Evolutionary conservation across 129 eudicot species (phyloP), one percentile per base, ranked within the genome.

Genomic region (Helichrysum umbraculigerum): DNA sequence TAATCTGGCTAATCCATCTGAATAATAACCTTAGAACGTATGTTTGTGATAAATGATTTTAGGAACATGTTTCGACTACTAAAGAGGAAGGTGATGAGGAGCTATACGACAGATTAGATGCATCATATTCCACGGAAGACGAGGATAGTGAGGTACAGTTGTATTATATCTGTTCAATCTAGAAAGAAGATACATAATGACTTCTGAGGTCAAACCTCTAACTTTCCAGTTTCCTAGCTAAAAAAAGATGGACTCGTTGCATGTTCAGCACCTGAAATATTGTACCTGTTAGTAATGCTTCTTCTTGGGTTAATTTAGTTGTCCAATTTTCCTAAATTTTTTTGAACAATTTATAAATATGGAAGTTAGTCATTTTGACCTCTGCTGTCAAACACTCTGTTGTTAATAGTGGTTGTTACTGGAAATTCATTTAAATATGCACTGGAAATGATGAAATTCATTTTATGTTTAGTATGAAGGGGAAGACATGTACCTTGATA

Each of bases 121-220:
- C 93, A 17, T 81, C 96, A 66, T 93, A 93, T 76, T 78, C 87
- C 66, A 65, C 90, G 0, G 98, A 93, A 78, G 96, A 93, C 39
- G 97, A 90, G 76, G 96, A 90, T 73, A 88, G 89, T 17, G 97
- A 93, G 97, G 98, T 90, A 67, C 7, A 68, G 10, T 28, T 30
- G 5, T 62, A 47, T 78, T 71, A 30, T 70, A 21, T 32, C 34
- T 37, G 56, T 21, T 70, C 14, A 35, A 10, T 50, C 15, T 21
- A 21, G 47, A 57, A 37, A 32, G 42, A 54, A 54, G 17, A 68
- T 77, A 8, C 6, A 17, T 52, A 17, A 15, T 50, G 66, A 72
- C 58, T 66, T 33, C 16, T 54, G 25, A 50, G 73, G 74, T 76
- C 65, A 51, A 28, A 76, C 28, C 56, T 59, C 47, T 39, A 9